Conservation (phyloP, 2,329 filamentous ascomycete species). For the Fusarium aywerte region DNA sequence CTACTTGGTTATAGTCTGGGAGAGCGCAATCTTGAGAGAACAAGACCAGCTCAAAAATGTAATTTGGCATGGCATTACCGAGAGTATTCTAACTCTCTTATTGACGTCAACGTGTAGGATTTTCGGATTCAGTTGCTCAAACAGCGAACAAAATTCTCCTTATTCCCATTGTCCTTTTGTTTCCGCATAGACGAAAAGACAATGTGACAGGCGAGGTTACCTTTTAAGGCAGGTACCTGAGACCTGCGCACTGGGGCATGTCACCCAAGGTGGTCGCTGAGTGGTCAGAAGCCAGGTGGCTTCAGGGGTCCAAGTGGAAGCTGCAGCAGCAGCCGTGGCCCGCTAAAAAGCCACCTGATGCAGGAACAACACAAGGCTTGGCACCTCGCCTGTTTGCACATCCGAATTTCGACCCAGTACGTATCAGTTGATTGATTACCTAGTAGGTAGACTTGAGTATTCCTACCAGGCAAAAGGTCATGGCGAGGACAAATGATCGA, state of each 20-base stretch:
- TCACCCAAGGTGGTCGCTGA: conserved; percentile 16
- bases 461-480: too few relatives aligned
- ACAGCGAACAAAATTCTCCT: not conserved
- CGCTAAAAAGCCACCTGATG: conserved; percentile 38
- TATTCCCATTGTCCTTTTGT: not conserved
- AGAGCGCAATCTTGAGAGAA: conserved; percentile 26
- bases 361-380: conserved; percentile 40
- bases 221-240: conserved; percentile 31
- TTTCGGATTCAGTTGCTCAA: not conserved
- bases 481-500: not conserved
- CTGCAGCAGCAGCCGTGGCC: conserved; percentile 35
- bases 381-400: not conserved
- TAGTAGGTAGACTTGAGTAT: too few relatives aligned
- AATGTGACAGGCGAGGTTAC: conserved; percentile 7
- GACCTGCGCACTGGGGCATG: conserved; percentile 9
- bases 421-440: not conserved
- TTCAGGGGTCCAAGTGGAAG: conserved; percentile 24
- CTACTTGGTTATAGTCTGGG: conserved; percentile 14
- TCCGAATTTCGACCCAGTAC: not conserved
- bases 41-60: not conserved
- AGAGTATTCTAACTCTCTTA: not conserved
- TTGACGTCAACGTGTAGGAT: conserved; percentile 22
- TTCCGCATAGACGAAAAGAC: not conserved
- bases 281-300: conserved; percentile 7
- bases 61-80: conserved; percentile 2